Percentiles rank a stretch among this genome's conserved stretches.
phyloP scores from a whole-genome alignment of 495 filamentous ascomycete genomes.

The Thozetella sp. region DNA sequence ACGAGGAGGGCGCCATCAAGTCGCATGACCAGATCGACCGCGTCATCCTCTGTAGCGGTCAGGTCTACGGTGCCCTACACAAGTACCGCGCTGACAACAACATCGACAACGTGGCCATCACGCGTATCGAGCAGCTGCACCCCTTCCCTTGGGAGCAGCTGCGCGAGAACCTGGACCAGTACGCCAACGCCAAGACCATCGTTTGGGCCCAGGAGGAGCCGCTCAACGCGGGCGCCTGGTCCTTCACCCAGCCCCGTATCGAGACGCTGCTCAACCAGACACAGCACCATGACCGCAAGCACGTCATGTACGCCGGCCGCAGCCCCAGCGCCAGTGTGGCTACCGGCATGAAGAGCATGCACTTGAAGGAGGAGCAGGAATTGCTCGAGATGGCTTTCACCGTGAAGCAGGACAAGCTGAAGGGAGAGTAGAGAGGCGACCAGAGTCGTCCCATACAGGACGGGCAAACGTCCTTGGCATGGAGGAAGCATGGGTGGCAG shows the following conservation, averaged over 20 bases:
- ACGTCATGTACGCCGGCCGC: constrained; percentile 96
- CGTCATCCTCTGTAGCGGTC: constrained; percentile 91
- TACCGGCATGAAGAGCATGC: constrained; percentile 84
- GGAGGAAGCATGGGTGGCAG: too few species aligned
- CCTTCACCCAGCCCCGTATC: constrained; percentile 90
- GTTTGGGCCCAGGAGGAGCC: constrained; percentile 98
- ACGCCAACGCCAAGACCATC: constrained; percentile 95
- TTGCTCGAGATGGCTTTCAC: constrained; percentile 74
- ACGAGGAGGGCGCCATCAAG: constrained; percentile 70
- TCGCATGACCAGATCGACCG: constrained; percentile 87
- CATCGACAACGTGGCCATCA: constrained; percentile 87
- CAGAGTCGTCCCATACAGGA: too few species aligned
- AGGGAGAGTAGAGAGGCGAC: constrained; percentile 59
- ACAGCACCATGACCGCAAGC: constrained; percentile 85
- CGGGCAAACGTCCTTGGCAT: too few species aligned
- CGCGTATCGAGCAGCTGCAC: constrained; percentile 94
- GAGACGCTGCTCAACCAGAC: constrained; percentile 95
- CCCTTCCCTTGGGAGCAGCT: constrained; percentile 99
- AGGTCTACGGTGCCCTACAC: constrained; percentile 87
- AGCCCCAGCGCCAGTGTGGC: constrained; percentile 89
- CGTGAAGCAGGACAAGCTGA: constrained; percentile 67
- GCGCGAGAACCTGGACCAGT: constrained; percentile 91
- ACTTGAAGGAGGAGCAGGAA: constrained; percentile 93
- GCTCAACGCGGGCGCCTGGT: constrained; percentile 94
- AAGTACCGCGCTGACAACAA: constrained; percentile 88